phyloP scores from a whole-genome alignment of 495 filamentous ascomycete genomes.

The Chaetomidium leptoderma region DNA sequence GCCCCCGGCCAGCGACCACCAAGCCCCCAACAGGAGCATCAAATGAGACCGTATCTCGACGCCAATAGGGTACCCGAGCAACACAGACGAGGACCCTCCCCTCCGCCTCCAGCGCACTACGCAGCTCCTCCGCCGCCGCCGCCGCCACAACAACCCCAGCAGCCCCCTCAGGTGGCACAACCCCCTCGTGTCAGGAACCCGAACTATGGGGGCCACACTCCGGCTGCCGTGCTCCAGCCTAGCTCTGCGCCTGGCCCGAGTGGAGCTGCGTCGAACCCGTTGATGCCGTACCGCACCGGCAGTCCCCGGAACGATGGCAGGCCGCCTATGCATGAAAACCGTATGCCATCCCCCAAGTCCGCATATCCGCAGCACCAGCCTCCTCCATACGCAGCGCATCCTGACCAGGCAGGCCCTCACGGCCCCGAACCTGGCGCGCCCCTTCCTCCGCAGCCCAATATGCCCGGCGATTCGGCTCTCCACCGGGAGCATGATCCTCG shows the following conservation, averaged over 20 bases:
- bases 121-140: slow-evolving; percentile 51
- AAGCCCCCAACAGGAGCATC: slow-evolving; percentile 67
- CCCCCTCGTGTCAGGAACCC: slow-evolving; percentile 62
- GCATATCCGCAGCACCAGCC: slow-evolving; percentile 75
- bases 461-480: slow-evolving; percentile 62
- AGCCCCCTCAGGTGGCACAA: slow-evolving; percentile 41
- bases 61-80: slow-evolving; percentile 49
- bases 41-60: slow-evolving; percentile 70
- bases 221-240: slow-evolving; percentile 45
- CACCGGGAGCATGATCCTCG: slow-evolving; percentile 71
- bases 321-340: slow-evolving; percentile 74
- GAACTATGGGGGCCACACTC: slow-evolving; percentile 60
- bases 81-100: slow-evolving; percentile 41
- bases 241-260: slow-evolving; percentile 26
- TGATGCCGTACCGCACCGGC: slow-evolving; percentile 73
- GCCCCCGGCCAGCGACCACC: slow-evolving; percentile 63
- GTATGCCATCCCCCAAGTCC: slow-evolving; percentile 77
- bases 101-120: slow-evolving; percentile 56
- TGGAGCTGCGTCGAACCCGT: slow-evolving; percentile 54
- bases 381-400: slow-evolving; percentile 67
- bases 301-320: slow-evolving; percentile 76
- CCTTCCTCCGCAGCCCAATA: slow-evolving; percentile 65
- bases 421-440: slow-evolving; percentile 73
- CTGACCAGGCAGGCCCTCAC: slow-evolving; percentile 53
- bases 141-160: slow-evolving; percentile 26